Percentiles rank a stretch among this genome's conserved stretches.
Conservation (phyloP, 164 flowering plant species). For the Amborella trichopoda region DNA sequence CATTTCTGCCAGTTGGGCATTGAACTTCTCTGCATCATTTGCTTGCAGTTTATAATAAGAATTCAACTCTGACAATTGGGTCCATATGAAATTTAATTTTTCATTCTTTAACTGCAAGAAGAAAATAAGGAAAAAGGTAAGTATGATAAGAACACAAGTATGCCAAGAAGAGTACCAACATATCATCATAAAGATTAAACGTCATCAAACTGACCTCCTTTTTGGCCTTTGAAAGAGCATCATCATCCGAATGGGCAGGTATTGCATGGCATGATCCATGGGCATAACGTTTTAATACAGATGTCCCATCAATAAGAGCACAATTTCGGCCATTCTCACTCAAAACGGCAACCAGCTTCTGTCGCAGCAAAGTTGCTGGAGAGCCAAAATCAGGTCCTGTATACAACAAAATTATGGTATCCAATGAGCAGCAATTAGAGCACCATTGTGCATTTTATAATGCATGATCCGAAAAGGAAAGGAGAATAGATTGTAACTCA, state of each 20-base stretch:
- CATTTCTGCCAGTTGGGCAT: conserved; percentile 65
- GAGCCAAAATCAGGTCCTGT: conserved; percentile 92
- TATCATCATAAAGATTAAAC: background rate
- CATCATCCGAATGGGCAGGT: conserved; percentile 80
- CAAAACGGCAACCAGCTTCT: conserved; percentile 65
- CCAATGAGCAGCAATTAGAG: no score
- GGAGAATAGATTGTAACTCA: no score
- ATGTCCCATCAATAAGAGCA: conserved; percentile 69
- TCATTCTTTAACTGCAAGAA: conserved; percentile 54
- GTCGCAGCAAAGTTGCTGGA: conserved; percentile 51
- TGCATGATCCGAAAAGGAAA: no score
- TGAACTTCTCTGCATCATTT: conserved; percentile 44
- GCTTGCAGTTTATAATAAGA: conserved; percentile 58
- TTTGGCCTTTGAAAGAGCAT: conserved; percentile 61
- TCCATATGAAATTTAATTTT: conserved; percentile 72
- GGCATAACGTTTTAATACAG: conserved; percentile 79
- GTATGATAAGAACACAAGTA: background rate
- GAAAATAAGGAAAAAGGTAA: background rate
- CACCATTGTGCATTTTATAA: no score
- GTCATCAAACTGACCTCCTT: conserved; percentile 53
- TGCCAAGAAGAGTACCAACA: background rate
- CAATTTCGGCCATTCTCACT: conserved; percentile 62
- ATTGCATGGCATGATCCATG: conserved; percentile 67
- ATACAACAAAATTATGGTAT: conserved; percentile 2
- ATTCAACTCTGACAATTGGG: conserved; percentile 85